phyloP scores from a whole-genome alignment of 2,329 filamentous ascomycete species.

The Colletotrichum karsti region DNA sequence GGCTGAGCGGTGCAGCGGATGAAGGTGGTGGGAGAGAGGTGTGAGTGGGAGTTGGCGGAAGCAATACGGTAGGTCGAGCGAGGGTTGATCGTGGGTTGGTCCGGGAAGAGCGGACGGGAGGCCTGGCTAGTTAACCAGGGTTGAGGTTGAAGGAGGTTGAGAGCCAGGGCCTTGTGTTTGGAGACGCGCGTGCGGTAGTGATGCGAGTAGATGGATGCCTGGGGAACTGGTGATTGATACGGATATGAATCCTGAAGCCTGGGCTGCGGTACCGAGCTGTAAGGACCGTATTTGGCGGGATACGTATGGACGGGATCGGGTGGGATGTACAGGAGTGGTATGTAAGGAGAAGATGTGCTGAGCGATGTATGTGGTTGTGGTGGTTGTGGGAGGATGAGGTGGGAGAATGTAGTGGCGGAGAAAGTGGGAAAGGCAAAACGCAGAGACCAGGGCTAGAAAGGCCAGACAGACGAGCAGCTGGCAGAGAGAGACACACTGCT shows the following conservation, averaged over 20 bases:
- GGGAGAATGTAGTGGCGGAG: background rate
- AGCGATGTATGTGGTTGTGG: background rate
- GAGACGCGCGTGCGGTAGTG: conserved; percentile 5
- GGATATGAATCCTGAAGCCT: conserved; percentile 2
- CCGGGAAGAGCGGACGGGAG: conserved; percentile 27
- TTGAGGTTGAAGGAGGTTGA: background rate
- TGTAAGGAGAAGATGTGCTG: background rate
- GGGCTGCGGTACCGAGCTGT: background rate
- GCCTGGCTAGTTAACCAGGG: conserved; percentile 6
- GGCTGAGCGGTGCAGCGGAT: conserved; percentile 7
- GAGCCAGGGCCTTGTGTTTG: conserved; percentile 18
- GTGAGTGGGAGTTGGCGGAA: background rate
- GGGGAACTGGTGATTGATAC: conserved; percentile 2
- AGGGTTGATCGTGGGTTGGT: conserved; percentile 16
- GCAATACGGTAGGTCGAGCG: background rate
- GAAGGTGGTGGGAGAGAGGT: background rate
- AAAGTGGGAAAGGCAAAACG: background rate
- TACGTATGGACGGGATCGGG: background rate
- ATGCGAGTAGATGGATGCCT: conserved; percentile 5
- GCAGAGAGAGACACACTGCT: background rate
- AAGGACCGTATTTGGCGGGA: background rate
- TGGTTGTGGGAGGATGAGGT: background rate
- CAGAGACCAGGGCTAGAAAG: background rate
- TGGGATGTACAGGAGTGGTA: background rate
- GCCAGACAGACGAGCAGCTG: background rate